These are phyloP conservation scores for Citrus mangshanensis DNA, from an alignment of 345 rosid species.

Conservation along the genomic window DNA sequence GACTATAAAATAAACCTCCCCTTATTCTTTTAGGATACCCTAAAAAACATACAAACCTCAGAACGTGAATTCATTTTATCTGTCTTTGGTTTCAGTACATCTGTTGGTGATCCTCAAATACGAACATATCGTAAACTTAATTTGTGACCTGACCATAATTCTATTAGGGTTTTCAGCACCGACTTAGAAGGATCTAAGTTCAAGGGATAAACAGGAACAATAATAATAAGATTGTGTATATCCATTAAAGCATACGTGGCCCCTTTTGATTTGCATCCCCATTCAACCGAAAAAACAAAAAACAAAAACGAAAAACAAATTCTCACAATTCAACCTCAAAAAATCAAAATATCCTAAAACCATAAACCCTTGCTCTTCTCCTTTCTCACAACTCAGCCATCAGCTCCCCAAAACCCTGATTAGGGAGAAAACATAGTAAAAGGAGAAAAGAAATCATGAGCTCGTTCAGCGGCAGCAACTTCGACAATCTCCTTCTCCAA, in stretches of 20 bases:
- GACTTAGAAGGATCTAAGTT: no score
- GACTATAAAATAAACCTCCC: no score
- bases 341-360: neutral
- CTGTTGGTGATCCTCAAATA: fast-evolving
- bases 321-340: no score
- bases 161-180: fast-evolving
- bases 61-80: no score
- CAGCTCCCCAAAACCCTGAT: conserved; percentile 16
- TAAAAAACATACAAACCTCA: no score
- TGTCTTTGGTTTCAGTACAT: no score
- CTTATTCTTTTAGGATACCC: fast-evolving
- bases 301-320: no score
- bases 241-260: neutral
- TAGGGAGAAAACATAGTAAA: neutral
- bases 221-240: neutral
- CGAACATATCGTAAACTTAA: fast-evolving
- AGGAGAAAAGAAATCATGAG: conserved; percentile 33
- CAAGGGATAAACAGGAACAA: no score
- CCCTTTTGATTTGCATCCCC: neutral
- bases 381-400: neutral
- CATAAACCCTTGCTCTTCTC: neutral
- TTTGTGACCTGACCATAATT: no score
- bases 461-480: conserved; percentile 47
- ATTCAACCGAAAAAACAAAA: no score
- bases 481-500: conserved; percentile 75